Percentiles rank a stretch among this genome's conserved stretches.
phyloP scores from a whole-genome alignment of 331 rosid genomes.

The Dryas integrifolia region DNA sequence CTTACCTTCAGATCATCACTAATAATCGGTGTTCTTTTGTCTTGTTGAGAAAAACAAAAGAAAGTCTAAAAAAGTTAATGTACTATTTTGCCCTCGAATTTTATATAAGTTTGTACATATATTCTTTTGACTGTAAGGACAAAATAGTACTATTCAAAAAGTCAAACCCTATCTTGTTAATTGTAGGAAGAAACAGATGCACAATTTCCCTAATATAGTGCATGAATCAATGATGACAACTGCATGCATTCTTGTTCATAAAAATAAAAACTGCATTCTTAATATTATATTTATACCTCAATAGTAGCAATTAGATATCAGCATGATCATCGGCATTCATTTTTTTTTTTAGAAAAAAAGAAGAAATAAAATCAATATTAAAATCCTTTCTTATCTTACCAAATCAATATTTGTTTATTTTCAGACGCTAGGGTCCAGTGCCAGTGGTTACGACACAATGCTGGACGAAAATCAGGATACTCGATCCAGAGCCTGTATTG shows the following conservation, averaged over 20 bases:
- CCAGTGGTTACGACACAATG: slow-evolving; percentile 19
- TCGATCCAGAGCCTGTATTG: not conserved
- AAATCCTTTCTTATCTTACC: not conserved
- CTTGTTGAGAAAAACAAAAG: too few relatives aligned
- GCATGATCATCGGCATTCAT: too few relatives aligned
- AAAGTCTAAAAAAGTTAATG: too few relatives aligned
- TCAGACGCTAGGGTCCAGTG: slow-evolving; percentile 4
- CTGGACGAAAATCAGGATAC: slow-evolving; percentile 11
- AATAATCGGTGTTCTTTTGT: too few relatives aligned
- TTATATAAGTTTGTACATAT: too few relatives aligned
- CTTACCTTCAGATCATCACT: too few relatives aligned
- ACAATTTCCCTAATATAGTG: not conserved
- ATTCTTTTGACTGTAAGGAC: too few relatives aligned
- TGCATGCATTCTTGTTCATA: not conserved
- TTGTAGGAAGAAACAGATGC: too few relatives aligned
- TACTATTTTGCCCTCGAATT: too few relatives aligned
- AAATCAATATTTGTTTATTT: not conserved
- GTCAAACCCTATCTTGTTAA: too few relatives aligned
- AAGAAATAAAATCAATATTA: not conserved
- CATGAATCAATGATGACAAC: not conserved
- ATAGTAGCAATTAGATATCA: not conserved
- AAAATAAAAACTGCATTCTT: not conserved
- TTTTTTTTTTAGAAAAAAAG: too few relatives aligned
- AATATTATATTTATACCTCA: not conserved
- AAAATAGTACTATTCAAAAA: too few relatives aligned